Percentiles rank a stretch among this genome's conserved stretches.
Evolutionary conservation across 768 basidiomycete species (phyloP).

Genomic region (Russula sp.): DNA sequence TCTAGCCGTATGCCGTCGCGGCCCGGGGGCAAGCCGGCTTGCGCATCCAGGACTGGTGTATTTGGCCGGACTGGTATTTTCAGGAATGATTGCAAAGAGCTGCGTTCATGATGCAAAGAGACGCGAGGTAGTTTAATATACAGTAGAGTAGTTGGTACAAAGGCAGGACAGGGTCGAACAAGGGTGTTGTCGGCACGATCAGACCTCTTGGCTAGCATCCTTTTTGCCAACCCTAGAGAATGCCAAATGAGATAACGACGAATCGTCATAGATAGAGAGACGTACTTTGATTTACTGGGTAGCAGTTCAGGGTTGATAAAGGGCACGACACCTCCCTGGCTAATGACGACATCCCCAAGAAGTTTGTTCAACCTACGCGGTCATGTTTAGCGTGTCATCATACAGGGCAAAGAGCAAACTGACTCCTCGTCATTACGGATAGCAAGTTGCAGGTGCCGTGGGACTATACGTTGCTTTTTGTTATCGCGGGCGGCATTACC

Average conservation of each 20-base stretch:
- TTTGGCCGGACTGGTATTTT: not conserved
- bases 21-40: no score
- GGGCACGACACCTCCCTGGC: slow-evolving; percentile 73
- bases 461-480: slow-evolving; percentile 94
- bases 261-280: not conserved
- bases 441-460: slow-evolving; percentile 88
- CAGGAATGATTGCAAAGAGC: not conserved
- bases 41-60: no score
- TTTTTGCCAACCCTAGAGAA: slow-evolving; percentile 40
- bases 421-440: slow-evolving; percentile 70
- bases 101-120: not conserved
- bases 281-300: slow-evolving; percentile 41
- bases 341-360: slow-evolving; percentile 81
- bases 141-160: slow-evolving; percentile 17
- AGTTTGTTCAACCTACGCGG: slow-evolving; percentile 60
- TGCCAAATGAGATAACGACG: not conserved
- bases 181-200: not conserved
- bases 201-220: slow-evolving; percentile 40
- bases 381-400: slow-evolving; percentile 40
- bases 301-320: slow-evolving; percentile 55
- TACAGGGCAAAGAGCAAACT: not conserved
- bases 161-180: not conserved
- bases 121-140: slow-evolving; percentile 7
- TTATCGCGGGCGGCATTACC: slow-evolving; percentile 86
- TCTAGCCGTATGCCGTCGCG: no score